These are phyloP conservation scores for Prunus yedoensis DNA, from an alignment of 331 rosid species.

Conservation along the genomic window DNA sequence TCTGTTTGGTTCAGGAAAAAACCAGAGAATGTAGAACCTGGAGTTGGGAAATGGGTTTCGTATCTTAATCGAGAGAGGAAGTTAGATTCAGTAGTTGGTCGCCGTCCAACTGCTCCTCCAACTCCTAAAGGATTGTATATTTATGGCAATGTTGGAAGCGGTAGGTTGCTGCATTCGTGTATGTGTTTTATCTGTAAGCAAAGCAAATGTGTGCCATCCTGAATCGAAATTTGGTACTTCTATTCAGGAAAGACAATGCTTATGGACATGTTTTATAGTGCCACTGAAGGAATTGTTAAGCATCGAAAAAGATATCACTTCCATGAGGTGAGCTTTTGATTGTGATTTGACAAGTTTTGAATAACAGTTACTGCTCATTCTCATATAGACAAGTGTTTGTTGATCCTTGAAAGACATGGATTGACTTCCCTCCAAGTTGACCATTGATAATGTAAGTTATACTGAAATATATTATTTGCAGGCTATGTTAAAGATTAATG, in stretches of 20 bases:
- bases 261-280: slow-evolving; percentile 94
- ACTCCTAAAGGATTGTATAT: slow-evolving; percentile 91
- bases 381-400: slow-evolving; percentile 1
- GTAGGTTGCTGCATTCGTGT: slow-evolving; percentile 37
- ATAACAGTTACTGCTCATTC: background rate
- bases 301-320: slow-evolving; percentile 89
- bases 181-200: slow-evolving; percentile 11
- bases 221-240: slow-evolving; percentile 10
- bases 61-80: slow-evolving; percentile 91
- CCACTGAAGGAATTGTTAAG: slow-evolving; percentile 79
- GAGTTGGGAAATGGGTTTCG: slow-evolving; percentile 99
- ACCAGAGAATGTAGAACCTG: slow-evolving; percentile 62
- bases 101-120: slow-evolving; percentile 75
- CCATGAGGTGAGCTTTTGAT: slow-evolving; percentile 74
- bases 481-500: slow-evolving; percentile 99
- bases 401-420: slow-evolving; percentile 22
- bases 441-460: slow-evolving; percentile 13
- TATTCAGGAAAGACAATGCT: slow-evolving; percentile 92
- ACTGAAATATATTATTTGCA: slow-evolving; percentile 26
- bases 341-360: slow-evolving; percentile 16
- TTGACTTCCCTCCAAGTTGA: slow-evolving; percentile 7
- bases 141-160: slow-evolving; percentile 96
- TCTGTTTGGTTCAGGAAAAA: slow-evolving; percentile 52
- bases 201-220: slow-evolving; percentile 16
- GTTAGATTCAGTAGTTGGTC: slow-evolving; percentile 75